phyloP scores from a whole-genome alignment of 1,139 yeast species.

The Geotrichum aggregatum region DNA sequence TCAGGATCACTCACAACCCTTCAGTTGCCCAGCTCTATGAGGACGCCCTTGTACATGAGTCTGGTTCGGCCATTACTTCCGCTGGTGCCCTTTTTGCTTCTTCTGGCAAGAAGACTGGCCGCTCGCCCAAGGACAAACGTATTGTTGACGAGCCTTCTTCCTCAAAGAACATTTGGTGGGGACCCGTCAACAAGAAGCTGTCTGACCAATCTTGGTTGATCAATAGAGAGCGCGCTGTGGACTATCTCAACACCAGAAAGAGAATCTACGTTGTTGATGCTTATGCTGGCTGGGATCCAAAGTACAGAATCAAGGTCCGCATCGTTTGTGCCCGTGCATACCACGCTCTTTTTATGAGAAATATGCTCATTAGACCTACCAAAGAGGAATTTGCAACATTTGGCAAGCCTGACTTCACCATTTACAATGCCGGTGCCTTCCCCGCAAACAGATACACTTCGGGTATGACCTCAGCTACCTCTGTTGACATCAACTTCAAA shows the following conservation, averaged over 20 bases:
- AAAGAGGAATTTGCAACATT: conserved; percentile 81
- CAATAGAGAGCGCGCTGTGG: conserved; percentile 94
- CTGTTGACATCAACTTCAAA: conserved; percentile 94
- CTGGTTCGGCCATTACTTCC: conserved; percentile 86
- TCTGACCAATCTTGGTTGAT: conserved; percentile 94
- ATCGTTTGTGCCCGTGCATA: conserved; percentile 97
- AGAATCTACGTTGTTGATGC: conserved; percentile 95
- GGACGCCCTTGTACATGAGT: conserved; percentile 80
- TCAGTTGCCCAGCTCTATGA: conserved; percentile 91
- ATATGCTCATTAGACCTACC: conserved; percentile 95
- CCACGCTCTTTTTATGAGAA: conserved; percentile 97
- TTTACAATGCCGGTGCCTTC: conserved; percentile 98
- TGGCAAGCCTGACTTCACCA: conserved; percentile 97
- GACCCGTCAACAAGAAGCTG: conserved; percentile 95
- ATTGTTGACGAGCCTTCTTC: conserved; percentile 93
- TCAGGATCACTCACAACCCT: conserved; percentile 72
- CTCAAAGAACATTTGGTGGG: conserved; percentile 92
- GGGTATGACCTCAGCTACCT: conserved; percentile 96
- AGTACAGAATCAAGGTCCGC: conserved; percentile 94
- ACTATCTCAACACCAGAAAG: conserved; percentile 92
- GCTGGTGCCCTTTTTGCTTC: conserved; percentile 95
- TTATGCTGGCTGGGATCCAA: conserved; percentile 98
- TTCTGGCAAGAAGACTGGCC: conserved; percentile 94
- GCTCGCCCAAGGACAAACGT: conserved; percentile 98
- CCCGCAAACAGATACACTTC: conserved; percentile 95